These are phyloP conservation scores for Phytomonas sp. DNA, from an alignment of 208 protist species.

Conservation along the genomic window DNA sequence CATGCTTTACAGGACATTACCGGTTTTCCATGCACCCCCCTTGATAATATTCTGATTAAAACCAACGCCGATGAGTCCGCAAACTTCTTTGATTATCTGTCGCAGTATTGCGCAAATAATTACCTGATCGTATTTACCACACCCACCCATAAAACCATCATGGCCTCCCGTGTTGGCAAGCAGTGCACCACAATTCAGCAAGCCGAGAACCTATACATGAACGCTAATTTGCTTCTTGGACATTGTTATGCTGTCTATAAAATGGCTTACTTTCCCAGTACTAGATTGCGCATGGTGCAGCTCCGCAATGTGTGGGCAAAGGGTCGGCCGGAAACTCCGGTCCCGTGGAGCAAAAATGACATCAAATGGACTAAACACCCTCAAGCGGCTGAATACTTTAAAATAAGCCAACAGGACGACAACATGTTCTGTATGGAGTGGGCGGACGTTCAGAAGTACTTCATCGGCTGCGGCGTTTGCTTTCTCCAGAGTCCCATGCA, in stretches of 20 bases:
- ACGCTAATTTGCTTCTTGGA: slow-evolving; percentile 36
- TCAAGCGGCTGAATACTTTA: slow-evolving; percentile 31
- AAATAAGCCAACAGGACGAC: slow-evolving; percentile 22
- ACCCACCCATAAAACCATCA: slow-evolving; percentile 47
- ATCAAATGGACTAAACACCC: slow-evolving; percentile 53
- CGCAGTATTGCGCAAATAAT: slow-evolving; percentile 27
- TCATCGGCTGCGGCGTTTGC: slow-evolving; percentile 66
- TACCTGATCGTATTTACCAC: slow-evolving; percentile 59
- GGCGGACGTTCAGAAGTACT: slow-evolving; percentile 61
- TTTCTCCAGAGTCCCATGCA: slow-evolving; percentile 61
- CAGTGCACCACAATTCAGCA: slow-evolving; percentile 16
- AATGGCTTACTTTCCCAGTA: slow-evolving; percentile 29
- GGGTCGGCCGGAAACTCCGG: slow-evolving; percentile 14
- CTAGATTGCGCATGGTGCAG: slow-evolving; percentile 35
- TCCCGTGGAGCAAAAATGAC: slow-evolving; percentile 54
- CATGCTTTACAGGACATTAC: slow-evolving; percentile 74
- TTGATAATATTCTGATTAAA: slow-evolving; percentile 59
- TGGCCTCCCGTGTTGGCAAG: slow-evolving; percentile 25
- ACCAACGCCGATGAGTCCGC: slow-evolving; percentile 27
- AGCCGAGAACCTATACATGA: slow-evolving; percentile 45
- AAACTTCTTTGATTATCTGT: slow-evolving; percentile 48
- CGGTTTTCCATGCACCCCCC: slow-evolving; percentile 59
- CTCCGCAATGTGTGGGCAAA: slow-evolving; percentile 63
- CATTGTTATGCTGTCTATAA: slow-evolving; percentile 64
- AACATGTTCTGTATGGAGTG: slow-evolving; percentile 77